Conservation (phyloP, 2,329 filamentous ascomycete species). For the Colletotrichum kahawae region DNA sequence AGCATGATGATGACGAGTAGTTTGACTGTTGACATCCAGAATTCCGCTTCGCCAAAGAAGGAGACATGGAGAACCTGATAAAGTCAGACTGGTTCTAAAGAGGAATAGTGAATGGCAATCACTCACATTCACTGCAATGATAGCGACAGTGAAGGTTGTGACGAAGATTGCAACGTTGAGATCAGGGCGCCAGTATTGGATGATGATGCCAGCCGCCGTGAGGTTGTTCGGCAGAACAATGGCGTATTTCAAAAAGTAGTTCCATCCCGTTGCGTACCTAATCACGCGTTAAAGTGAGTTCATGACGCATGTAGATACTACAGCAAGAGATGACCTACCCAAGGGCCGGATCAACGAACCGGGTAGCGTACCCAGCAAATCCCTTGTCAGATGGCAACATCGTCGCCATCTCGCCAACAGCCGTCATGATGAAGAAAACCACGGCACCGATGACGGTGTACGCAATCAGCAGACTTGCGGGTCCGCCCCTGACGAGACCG, state of each 20-base stretch:
- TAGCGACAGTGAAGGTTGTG: constrained; percentile 35
- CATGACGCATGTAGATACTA: not conserved
- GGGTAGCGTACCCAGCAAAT: constrained; percentile 32
- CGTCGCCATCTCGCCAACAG: constrained; percentile 37
- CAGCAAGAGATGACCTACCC: constrained; percentile 21
- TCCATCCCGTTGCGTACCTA: constrained; percentile 49
- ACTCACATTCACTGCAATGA: constrained; percentile 39
- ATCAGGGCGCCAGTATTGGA: constrained; percentile 41
- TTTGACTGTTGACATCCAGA: constrained; percentile 51
- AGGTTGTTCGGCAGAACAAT: constrained; percentile 43
- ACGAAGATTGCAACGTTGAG: constrained; percentile 44
- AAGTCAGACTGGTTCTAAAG: not conserved
- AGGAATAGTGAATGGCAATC: not conserved
- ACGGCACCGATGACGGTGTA: constrained; percentile 49
- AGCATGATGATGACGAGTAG: constrained; percentile 46
- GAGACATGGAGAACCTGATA: constrained; percentile 39
- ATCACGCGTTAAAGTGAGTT: not conserved
- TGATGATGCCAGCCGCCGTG: constrained; percentile 40
- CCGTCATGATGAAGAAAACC: constrained; percentile 62
- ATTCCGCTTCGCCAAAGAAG: constrained; percentile 52
- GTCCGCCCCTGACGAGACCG: constrained; percentile 52
- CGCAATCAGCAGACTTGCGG: constrained; percentile 40
- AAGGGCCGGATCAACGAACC: constrained; percentile 35
- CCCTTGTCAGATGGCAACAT: constrained; percentile 32
- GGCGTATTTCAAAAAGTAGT: constrained; percentile 51